These are phyloP conservation scores for Agapanthus africanus DNA, from an alignment of 106 monocot species.

Conservation along the genomic window DNA sequence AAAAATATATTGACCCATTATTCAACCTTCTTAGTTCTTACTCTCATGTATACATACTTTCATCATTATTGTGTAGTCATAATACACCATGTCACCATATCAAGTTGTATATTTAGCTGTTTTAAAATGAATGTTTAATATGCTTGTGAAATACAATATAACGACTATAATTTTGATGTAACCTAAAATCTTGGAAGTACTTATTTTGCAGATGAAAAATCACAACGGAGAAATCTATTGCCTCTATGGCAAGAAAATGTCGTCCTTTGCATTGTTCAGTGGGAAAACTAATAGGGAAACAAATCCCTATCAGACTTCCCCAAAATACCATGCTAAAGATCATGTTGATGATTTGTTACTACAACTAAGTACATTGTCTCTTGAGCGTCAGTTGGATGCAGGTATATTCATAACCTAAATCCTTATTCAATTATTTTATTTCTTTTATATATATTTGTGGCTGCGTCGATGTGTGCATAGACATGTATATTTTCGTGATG, in stretches of 20 bases:
- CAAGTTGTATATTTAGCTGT: not conserved
- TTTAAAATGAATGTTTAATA: not conserved
- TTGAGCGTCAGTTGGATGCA: constrained; percentile 18
- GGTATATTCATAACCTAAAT: constrained; percentile 25
- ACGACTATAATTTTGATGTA: not conserved
- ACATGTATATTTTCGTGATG: too few species aligned
- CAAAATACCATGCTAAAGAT: constrained; percentile 20
- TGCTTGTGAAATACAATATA: not conserved
- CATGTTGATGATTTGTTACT: constrained; percentile 28
- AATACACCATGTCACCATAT: too few species aligned
- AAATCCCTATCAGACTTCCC: constrained; percentile 53
- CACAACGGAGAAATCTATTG: constrained; percentile 43
- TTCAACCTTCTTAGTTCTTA: not conserved
- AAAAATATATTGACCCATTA: not conserved
- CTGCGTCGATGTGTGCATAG: too few species aligned
- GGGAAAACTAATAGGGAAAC: constrained; percentile 23
- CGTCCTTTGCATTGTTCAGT: constrained; percentile 78
- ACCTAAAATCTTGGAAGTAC: not conserved
- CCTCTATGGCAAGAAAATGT: constrained; percentile 38
- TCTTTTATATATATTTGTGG: too few species aligned
- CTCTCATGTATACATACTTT: not conserved
- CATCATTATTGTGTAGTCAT: not conserved
- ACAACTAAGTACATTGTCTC: constrained; percentile 32
- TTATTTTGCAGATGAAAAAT: constrained; percentile 36
- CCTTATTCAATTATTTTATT: too few species aligned